Evolutionary conservation across 225 moss, liverwort and hornwort genomes (phyloP), one percentile per base, ranked within the genome.

Genomic region (Antitrichia curtipendula): DNA sequence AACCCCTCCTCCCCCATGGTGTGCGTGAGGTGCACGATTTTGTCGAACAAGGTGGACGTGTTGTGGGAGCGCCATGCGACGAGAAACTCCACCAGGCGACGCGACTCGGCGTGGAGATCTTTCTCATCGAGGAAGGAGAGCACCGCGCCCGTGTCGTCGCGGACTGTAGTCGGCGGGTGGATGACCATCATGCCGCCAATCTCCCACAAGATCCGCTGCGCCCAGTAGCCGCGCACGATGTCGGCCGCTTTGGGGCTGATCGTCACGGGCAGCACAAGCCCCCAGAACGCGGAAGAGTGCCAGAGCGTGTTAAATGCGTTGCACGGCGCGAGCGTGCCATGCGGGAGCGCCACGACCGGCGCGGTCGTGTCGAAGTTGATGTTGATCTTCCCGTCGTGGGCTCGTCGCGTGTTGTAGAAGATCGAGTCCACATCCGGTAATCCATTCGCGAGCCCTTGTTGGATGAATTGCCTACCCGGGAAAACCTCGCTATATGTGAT

Each of bases 401-500:
- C 86, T 82, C 94, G 89, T 6, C 98, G 90, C 23, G 98, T 98
- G 90, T 94, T 95, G 86, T 96, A 98, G 83, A 98, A 98, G 84
- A 98, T 91, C 66, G 96, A 98, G 90, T 98, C 98, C n/a, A 98
- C 96, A 81, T 98, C 98, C 28, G 98, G 98, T 53, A 98, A 84
- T 16, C 98, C 98, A 81, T 98, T 96, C n/a, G 96, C 96, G 50
- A 98, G 94, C 56, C 98, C 96, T 64, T 98, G 98, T 73, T 98
- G 98, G 77, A 98, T 98, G 88, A 94, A 96, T 70, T 96, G 96
- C 75, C 86, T 90, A 7, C 98, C 98, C 31, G 91, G 92, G 80
- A 89, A 94, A 71, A 96, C 94, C 87, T 98, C 94, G 45, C 93
- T 92, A 43, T 98, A 98, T 45, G 92, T 92, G 80, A 96, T 93